Evolutionary conservation across 2,329 filamentous ascomycete genomes (phyloP).

Genomic region (Cephalotrichum gorgonifer): DNA sequence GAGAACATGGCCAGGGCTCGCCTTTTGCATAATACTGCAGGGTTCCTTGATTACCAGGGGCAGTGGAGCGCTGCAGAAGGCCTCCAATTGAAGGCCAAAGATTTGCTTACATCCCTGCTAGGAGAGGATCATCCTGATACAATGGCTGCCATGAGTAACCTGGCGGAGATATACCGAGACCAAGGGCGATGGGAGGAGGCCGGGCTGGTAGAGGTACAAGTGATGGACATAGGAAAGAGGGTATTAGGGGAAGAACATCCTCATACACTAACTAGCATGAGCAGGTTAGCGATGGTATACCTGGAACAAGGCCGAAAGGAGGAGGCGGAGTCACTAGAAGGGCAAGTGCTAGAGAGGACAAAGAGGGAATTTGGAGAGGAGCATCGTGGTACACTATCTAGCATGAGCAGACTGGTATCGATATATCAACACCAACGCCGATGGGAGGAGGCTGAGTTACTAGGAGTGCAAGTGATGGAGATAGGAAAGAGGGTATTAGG

Average conservation of each 20-base stretch:
- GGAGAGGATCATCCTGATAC: constrained; percentile 5
- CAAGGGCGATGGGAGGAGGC: constrained; percentile 8
- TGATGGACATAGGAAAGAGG: constrained; percentile 4
- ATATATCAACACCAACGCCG: constrained; percentile 6
- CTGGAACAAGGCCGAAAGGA: constrained; percentile 6
- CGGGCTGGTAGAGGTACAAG: too few relatives aligned
- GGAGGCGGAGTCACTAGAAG: too few relatives aligned
- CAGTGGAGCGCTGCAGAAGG: constrained; percentile 8
- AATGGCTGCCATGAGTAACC: background rate
- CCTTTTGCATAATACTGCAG: background rate
- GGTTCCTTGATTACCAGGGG: background rate
- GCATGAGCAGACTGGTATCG: constrained; percentile 7
- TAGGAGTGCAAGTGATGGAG: constrained; percentile 6
- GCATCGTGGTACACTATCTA: constrained; percentile 4
- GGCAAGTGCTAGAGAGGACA: constrained; percentile 5
- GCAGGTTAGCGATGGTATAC: constrained; percentile 5
- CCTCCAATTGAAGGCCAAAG: constrained; percentile 4
- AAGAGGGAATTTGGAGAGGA: background rate
- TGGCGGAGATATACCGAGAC: constrained; percentile 6
- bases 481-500: background rate
- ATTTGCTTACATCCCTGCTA: too few relatives aligned
- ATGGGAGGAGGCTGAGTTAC: constrained; percentile 9
- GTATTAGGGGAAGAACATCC: constrained; percentile 7
- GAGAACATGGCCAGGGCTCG: constrained; percentile 1
- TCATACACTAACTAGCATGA: background rate